Base-by-base conservation (phyloP, 305 asterid species). In the Fraxinus latifolia region DNA sequence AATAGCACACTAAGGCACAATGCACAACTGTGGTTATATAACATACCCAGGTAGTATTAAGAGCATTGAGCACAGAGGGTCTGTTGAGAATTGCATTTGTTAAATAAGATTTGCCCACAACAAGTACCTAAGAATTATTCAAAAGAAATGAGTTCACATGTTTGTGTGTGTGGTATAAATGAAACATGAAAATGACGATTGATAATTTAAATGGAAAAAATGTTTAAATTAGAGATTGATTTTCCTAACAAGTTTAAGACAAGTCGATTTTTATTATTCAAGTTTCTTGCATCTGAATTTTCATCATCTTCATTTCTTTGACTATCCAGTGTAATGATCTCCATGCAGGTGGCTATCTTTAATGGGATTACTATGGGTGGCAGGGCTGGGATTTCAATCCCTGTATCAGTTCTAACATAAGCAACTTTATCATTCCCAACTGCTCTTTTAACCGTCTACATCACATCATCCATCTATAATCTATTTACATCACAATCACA, bases 321-420 rank as follows among this genome's bases (percentile, higher is more conserved):
- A 23, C 72, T 23, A 21, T 21, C 3, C 14, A 25, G 68, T 60
- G 53, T 11, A 21, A 58, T 81, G 21, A 23, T 36, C 31, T 83
- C 23, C 83, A 84, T 90, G 92, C 93, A 94, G 98, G 95, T 96
- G 83, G 47, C 47, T 84, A 87, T 96, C 85, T 87, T 94, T 81
- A 92, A 93, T 88, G 98, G 99, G 79, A 86, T 96, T 78, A 92
- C 98, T 25, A 93, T 96, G 97, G 98, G 99, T 84, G 99, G 98
- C 76, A 97, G 98, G 47, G 47, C 47, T 39, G 47, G 47, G 12
- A 39, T 39, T 8, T 8, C 47, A 39, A 39, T 39, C 47, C 47
- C 39, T 34, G 47, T 42, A 31, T 2, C 5, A 42, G n/a, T 42
- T 42, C n/a, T 42, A 42, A 42, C 15, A 42, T 42, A 42, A 42